phyloP scores from a whole-genome alignment of 257 asterid species.

The Mentha longifolia region DNA sequence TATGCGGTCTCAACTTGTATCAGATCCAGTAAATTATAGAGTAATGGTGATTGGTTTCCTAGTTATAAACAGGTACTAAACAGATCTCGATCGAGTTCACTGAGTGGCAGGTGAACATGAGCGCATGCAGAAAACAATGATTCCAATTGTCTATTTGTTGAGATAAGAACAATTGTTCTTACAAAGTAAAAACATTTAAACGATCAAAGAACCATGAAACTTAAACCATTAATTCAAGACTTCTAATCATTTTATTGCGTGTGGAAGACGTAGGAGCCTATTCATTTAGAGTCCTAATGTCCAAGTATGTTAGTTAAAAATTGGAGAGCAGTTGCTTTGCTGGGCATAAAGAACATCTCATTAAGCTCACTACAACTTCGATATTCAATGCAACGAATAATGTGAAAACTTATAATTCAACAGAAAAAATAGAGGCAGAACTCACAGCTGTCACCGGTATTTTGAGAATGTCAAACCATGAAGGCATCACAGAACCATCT shows the following conservation, averaged over 20 bases:
- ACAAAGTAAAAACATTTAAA: conserved; percentile 19
- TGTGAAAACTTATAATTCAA: conserved; percentile 8
- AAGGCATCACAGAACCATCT: conserved; percentile 98
- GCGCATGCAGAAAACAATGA: conserved; percentile 3
- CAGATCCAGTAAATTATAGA: background rate
- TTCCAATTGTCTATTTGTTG: conserved; percentile 3
- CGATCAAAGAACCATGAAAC: background rate
- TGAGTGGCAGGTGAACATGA: conserved; percentile 8
- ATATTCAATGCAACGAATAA: background rate
- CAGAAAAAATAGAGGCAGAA: conserved; percentile 34
- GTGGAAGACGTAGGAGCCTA: background rate
- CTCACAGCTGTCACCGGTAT: conserved; percentile 91
- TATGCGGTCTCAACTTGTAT: conserved; percentile 15
- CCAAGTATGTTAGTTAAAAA: background rate
- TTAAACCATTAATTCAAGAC: background rate
- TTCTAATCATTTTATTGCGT: background rate
- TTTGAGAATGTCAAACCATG: conserved; percentile 95
- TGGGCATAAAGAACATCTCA: conserved; percentile 15
- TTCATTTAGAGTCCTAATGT: conserved; percentile 2
- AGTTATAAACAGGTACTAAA: conserved; percentile 10
- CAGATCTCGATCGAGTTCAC: conserved; percentile 20
- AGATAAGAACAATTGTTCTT: background rate
- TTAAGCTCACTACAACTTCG: conserved; percentile 15
- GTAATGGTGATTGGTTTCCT: background rate
- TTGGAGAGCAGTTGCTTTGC: conserved; percentile 14